A percentile compares a stretch with the other conserved stretches of the same genome.
Evolutionary conservation across 1,284 basidiomycete genomes (phyloP).

Genomic region (Cryptococcus depauperatus): DNA sequence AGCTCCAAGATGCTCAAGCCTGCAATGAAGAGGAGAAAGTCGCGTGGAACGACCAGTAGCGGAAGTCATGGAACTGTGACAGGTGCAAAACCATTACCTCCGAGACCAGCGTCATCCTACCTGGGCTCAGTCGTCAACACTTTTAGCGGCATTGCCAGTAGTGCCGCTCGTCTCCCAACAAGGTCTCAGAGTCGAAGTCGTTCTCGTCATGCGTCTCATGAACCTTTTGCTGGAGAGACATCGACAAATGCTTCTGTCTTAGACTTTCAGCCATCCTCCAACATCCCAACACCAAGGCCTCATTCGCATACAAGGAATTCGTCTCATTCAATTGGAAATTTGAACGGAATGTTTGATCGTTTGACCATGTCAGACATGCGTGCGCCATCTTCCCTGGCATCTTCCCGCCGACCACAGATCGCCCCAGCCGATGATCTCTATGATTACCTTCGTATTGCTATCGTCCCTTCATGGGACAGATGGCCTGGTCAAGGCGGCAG

Average conservation of each 20-base stretch:
- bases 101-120: slow-evolving; percentile 18
- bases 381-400: too few species aligned
- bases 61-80: neutral
- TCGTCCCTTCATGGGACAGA: slow-evolving; percentile 24
- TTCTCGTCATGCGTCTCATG: too few species aligned
- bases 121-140: slow-evolving; percentile 11
- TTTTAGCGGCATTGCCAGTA: slow-evolving; percentile 3
- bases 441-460: slow-evolving; percentile 25
- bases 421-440: slow-evolving; percentile 32
- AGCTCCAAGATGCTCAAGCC: slow-evolving; percentile 27
- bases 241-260: too few species aligned
- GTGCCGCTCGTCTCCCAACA: too few species aligned
- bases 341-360: too few species aligned
- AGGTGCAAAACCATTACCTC: slow-evolving; percentile 20
- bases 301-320: too few species aligned
- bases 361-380: too few species aligned
- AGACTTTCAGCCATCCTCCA: too few species aligned
- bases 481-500: slow-evolving; percentile 21
- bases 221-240: too few species aligned
- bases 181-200: too few species aligned
- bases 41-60: neutral
- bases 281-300: too few species aligned
- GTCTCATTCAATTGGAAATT: too few species aligned
- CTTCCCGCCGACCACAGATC: slow-evolving; percentile 1
- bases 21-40: slow-evolving; percentile 20